Percentiles rank a stretch among this genome's conserved stretches.
Evolutionary conservation across 768 basidiomycete genomes (phyloP).

Genomic region (Leccinum truebloodii): DNA sequence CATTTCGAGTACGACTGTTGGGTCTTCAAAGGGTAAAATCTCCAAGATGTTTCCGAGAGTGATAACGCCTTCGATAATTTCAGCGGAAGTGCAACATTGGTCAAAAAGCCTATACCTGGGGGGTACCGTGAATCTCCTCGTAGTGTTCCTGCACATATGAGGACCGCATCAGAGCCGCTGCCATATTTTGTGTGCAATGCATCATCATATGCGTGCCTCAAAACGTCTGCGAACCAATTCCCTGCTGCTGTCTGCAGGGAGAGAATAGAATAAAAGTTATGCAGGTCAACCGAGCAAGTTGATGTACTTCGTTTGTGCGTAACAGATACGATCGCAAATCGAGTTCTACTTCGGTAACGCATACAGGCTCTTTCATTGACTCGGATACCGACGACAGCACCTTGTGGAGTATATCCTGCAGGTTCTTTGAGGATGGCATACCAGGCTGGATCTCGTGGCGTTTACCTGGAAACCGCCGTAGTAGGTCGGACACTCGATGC

Average conservation of each 20-base stretch:
- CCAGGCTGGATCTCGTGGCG: conserved; percentile 62
- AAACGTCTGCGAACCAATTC: conserved; percentile 86
- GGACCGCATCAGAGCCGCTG: conserved; percentile 74
- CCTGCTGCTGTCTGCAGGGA: conserved; percentile 57
- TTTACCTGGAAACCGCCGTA: conserved; percentile 49
- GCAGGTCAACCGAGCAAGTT: background rate
- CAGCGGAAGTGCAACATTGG: background rate
- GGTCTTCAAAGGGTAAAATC: conserved; percentile 87
- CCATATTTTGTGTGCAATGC: conserved; percentile 55
- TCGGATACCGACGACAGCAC: conserved; percentile 69
- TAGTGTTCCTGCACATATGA: conserved; percentile 82
- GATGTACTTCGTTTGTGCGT: conserved; percentile 65
- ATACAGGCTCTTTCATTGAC: conserved; percentile 74
- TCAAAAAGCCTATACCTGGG: conserved; percentile 50
- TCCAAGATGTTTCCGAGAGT: conserved; percentile 87
- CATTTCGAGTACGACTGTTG: conserved; percentile 77
- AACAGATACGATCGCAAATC: conserved; percentile 78
- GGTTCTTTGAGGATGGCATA: conserved; percentile 52
- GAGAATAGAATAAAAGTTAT: background rate
- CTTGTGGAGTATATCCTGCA: conserved; percentile 59
- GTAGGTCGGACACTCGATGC: background rate
- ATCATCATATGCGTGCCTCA: conserved; percentile 82
- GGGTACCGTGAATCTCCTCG: conserved; percentile 86
- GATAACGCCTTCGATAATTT: conserved; percentile 52
- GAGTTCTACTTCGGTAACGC: conserved; percentile 63